Evolutionary conservation across 345 rosid species (phyloP).

Genomic region (Hibiscus mutabilis): DNA sequence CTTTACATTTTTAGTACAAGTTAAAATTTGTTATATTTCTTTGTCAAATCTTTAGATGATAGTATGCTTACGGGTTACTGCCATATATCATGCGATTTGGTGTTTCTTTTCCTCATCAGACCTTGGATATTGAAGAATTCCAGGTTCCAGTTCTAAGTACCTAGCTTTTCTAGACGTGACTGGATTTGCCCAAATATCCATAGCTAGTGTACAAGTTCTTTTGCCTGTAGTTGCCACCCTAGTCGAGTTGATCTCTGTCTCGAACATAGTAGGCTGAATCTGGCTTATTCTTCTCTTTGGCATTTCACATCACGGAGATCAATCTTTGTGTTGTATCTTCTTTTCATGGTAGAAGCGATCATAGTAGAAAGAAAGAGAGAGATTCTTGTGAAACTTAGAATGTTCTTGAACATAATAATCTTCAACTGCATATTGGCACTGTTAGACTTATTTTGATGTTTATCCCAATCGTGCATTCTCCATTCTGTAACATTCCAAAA

Average conservation of each 20-base stretch:
- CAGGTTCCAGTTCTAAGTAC: neutral
- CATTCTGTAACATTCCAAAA: neutral
- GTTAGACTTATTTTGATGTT: neutral
- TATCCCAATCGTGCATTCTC: neutral
- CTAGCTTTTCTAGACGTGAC: neutral
- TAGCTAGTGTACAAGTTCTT: neutral
- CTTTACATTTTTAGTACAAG: neutral
- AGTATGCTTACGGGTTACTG: neutral
- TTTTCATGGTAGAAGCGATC: neutral
- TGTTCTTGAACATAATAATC: neutral
- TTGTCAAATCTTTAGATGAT: neutral
- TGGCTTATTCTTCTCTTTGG: neutral
- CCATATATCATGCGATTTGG: neutral
- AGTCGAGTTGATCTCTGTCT: neutral
- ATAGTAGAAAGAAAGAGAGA: neutral
- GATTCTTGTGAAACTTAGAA: neutral
- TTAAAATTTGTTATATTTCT: neutral
- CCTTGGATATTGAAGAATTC: neutral
- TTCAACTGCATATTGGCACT: neutral
- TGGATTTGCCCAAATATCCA: no score
- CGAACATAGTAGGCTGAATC: neutral
- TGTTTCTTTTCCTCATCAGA: neutral
- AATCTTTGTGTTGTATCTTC: neutral
- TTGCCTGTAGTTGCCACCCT: neutral
- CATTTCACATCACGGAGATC: neutral